Evolutionary conservation across 208 protist species (phyloP).

Genomic region (Leishmania braziliensis): DNA sequence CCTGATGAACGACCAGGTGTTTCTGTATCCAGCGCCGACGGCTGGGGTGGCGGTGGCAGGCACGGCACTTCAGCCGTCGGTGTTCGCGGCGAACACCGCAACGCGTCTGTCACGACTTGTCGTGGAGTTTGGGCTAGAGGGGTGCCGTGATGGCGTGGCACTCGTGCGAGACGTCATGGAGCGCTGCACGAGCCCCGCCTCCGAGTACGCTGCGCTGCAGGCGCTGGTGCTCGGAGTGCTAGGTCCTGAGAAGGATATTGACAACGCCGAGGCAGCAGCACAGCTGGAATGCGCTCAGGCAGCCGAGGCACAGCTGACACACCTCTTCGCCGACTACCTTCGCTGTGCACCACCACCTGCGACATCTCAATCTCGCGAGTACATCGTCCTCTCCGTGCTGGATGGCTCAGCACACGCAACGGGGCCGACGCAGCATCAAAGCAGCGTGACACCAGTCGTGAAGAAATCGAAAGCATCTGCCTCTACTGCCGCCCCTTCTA

Average conservation of each 20-base stretch:
- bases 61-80: slow-evolving; percentile 7
- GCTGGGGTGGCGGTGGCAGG: background rate
- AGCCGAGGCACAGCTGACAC: slow-evolving; percentile 13
- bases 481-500: background rate
- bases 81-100: slow-evolving; percentile 33
- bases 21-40: slow-evolving; percentile 41
- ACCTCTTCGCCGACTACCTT: slow-evolving; percentile 20
- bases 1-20: slow-evolving; percentile 68
- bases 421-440: background rate
- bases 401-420: slow-evolving; percentile 18
- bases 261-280: slow-evolving; percentile 21
- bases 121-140: slow-evolving; percentile 82
- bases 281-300: slow-evolving; percentile 10
- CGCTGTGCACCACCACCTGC: background rate
- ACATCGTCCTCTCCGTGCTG: slow-evolving; percentile 59
- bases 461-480: background rate
- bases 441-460: background rate
- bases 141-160: slow-evolving; percentile 54
- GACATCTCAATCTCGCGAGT: slow-evolving; percentile 16
- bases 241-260: slow-evolving; percentile 8
- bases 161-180: slow-evolving; percentile 77
- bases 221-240: slow-evolving; percentile 59
- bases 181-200: slow-evolving; percentile 59
- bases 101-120: slow-evolving; percentile 55
- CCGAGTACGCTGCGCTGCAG: slow-evolving; percentile 64